phyloP scores from a whole-genome alignment of 2,329 filamentous ascomycete species.

The Curvularia sp. region DNA sequence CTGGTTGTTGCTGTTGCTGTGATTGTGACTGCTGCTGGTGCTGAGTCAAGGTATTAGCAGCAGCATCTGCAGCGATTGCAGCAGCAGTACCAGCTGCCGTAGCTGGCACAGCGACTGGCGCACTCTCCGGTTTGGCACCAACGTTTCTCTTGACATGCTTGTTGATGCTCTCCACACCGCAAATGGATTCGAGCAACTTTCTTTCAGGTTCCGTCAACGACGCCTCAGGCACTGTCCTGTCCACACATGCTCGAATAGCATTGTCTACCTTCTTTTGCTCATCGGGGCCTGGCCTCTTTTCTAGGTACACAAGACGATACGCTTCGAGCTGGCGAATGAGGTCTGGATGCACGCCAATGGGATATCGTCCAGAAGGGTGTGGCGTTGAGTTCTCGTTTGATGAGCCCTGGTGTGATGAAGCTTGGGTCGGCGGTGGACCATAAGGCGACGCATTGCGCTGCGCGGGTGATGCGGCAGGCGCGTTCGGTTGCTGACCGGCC shows the following conservation, averaged over 20 bases:
- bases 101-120: slow-evolving; percentile 15
- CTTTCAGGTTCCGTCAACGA: slow-evolving; percentile 36
- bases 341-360: slow-evolving; percentile 35
- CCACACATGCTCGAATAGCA: slow-evolving; percentile 42
- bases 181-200: slow-evolving; percentile 35
- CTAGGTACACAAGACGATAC: slow-evolving; percentile 42
- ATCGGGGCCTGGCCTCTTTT: slow-evolving; percentile 31
- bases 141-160: slow-evolving; percentile 25
- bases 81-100: slow-evolving; percentile 40
- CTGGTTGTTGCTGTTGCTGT: neutral
- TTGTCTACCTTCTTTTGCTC: slow-evolving; percentile 44
- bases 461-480: slow-evolving; percentile 19
- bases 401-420: slow-evolving; percentile 12
- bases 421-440: slow-evolving; percentile 19
- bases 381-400: slow-evolving; percentile 17
- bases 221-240: slow-evolving; percentile 31
- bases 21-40: slow-evolving; percentile 4
- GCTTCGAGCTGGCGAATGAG: slow-evolving; percentile 45
- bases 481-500: slow-evolving; percentile 28
- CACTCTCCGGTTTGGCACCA: slow-evolving; percentile 20
- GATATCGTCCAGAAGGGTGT: slow-evolving; percentile 42
- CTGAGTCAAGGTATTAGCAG: slow-evolving; percentile 27
- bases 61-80: slow-evolving; percentile 44
- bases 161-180: slow-evolving; percentile 29
- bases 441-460: slow-evolving; percentile 22